A percentile compares a stretch with the other conserved stretches of the same genome.
phyloP scores from a whole-genome alignment of 352 stramenopile genomes.

The Phytophthora niederhauseri region DNA sequence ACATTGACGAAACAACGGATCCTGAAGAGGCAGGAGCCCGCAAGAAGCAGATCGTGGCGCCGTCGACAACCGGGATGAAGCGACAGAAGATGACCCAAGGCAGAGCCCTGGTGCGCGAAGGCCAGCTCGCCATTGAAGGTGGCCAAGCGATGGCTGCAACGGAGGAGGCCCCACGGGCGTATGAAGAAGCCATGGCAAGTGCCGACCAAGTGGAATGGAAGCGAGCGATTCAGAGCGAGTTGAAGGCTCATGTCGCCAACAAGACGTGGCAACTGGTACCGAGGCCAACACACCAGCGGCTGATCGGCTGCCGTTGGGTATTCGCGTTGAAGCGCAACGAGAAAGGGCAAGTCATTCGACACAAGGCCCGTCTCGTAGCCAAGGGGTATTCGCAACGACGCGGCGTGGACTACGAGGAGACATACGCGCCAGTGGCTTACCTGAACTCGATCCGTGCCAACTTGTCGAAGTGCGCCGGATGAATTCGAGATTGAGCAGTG shows the following conservation, averaged over 20 bases:
- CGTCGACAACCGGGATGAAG: conserved; percentile 6
- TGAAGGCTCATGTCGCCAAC: conserved; percentile 15
- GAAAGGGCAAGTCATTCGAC: conserved; percentile 8
- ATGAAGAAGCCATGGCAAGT: conserved; percentile 3
- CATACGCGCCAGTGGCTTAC: background rate
- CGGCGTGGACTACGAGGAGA: background rate
- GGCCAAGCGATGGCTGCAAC: conserved; percentile 5
- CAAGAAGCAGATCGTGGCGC: conserved; percentile 6
- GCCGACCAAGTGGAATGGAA: conserved; percentile 14
- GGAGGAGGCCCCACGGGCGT: conserved; percentile 10
- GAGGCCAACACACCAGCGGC: conserved; percentile 6
- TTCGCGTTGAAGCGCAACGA: conserved; percentile 11
- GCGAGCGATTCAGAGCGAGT: conserved; percentile 14
- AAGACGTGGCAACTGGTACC: conserved; percentile 20
- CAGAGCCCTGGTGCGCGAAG: background rate
- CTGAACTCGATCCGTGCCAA: background rate
- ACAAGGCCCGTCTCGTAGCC: background rate
- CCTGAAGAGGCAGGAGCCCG: conserved; percentile 5
- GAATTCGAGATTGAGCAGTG: background rate
- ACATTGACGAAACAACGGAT: conserved; percentile 9
- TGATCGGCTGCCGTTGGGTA: conserved; percentile 10
- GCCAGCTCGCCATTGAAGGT: conserved; percentile 2
- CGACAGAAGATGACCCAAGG: conserved; percentile 16
- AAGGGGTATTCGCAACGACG: background rate
- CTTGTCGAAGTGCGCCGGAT: background rate